These are phyloP conservation scores for Debaryomyces subglobosus DNA, from an alignment of 1,139 yeast species.

Conservation along the genomic window DNA sequence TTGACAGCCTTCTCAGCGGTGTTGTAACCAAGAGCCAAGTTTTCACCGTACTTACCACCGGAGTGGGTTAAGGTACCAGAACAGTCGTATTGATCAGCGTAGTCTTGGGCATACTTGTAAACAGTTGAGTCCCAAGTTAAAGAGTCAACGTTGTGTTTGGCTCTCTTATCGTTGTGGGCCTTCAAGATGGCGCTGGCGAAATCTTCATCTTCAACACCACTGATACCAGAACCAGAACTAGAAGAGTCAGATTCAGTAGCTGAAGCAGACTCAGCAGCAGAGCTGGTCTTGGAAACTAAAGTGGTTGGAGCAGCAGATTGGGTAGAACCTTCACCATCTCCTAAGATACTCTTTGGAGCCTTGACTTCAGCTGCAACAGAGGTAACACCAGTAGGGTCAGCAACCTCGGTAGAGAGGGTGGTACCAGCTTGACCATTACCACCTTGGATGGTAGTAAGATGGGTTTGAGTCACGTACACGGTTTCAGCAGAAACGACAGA, in stretches of 20 bases:
- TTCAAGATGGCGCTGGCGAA: slow-evolving; percentile 45
- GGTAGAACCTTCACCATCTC: not conserved
- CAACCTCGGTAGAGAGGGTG: slow-evolving; percentile 9
- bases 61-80: slow-evolving; percentile 71
- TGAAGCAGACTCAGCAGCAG: slow-evolving; percentile 9
- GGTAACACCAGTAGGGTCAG: slow-evolving; percentile 10
- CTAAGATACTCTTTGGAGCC: slow-evolving; percentile 2
- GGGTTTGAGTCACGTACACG: slow-evolving; percentile 22
- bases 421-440: slow-evolving; percentile 14
- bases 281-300: slow-evolving; percentile 7
- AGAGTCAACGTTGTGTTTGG: slow-evolving; percentile 60
- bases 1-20: slow-evolving; percentile 59
- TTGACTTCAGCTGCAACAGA: slow-evolving; percentile 9
- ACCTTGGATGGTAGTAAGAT: slow-evolving; percentile 18
- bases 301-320: slow-evolving; percentile 10
- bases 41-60: slow-evolving; percentile 83
- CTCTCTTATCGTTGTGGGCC: slow-evolving; percentile 71
- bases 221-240: slow-evolving; percentile 18
- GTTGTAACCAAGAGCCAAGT: slow-evolving; percentile 75
- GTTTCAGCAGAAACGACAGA: slow-evolving; percentile 19
- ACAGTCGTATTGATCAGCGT: slow-evolving; percentile 73
- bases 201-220: slow-evolving; percentile 25
- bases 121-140: slow-evolving; percentile 58
- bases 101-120: slow-evolving; percentile 51
- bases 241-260: slow-evolving; percentile 10